Evolutionary conservation across 192 early-diverging fungal species (phyloP).

Genomic region (Coemansia sp.): DNA sequence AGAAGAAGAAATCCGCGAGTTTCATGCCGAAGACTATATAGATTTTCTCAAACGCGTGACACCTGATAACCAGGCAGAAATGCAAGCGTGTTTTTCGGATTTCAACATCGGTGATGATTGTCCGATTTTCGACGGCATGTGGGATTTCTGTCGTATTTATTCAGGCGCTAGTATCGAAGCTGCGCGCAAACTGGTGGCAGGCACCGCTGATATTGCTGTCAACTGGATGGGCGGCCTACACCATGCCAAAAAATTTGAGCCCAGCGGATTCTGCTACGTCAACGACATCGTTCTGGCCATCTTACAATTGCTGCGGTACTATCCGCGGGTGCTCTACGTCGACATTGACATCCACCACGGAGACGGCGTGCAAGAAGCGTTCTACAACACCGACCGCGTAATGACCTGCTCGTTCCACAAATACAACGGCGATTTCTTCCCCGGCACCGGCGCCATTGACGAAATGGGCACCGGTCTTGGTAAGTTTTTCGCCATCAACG

Average conservation of each 20-base stretch:
- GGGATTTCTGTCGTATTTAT: conserved; percentile 90
- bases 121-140: conserved; percentile 96
- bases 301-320: conserved; percentile 81
- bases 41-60: conserved; percentile 90
- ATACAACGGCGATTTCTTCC: conserved; percentile 97
- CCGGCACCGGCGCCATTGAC: conserved; percentile 93
- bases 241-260: conserved; percentile 96
- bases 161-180: conserved; percentile 94
- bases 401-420: conserved; percentile 99
- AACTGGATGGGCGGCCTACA: conserved; percentile 98
- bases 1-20: conserved; percentile 85
- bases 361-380: conserved; percentile 98
- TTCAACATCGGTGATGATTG: conserved; percentile 98
- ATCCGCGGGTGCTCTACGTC: conserved; percentile 92
- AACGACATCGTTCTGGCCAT: conserved; percentile 98
- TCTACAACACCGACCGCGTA: conserved; percentile 98
- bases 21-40: conserved; percentile 95
- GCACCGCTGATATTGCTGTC: conserved; percentile 86
- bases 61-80: conserved; percentile 64
- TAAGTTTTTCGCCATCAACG: conserved; percentile 92
- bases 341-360: conserved; percentile 99
- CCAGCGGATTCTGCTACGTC: conserved; percentile 96
- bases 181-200: conserved; percentile 76
- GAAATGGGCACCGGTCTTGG: conserved; percentile 92
- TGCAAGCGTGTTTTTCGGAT: conserved; percentile 59